Evolutionary conservation across 495 filamentous ascomycete genomes (phyloP).

Genomic region (Xylaria palmicola): DNA sequence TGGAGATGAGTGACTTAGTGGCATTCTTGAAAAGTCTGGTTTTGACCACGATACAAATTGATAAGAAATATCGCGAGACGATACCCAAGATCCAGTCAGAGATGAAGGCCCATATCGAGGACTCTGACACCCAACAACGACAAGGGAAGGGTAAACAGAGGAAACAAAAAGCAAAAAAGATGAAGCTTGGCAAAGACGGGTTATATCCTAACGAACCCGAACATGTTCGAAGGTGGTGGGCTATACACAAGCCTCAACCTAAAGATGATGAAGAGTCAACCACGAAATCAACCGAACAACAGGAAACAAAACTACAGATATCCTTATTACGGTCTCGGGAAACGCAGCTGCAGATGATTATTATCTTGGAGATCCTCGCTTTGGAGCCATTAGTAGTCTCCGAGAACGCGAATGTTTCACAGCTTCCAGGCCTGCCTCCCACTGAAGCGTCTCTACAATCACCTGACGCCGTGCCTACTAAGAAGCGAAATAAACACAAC

Average conservation of each 20-base stretch:
- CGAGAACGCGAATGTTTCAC: conserved; percentile 36
- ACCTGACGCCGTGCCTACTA: conserved; percentile 23
- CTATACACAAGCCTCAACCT: conserved; percentile 41
- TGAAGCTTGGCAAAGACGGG: conserved; percentile 72
- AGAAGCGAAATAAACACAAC: conserved; percentile 45
- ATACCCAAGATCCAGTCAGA: conserved; percentile 66
- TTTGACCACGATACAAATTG: conserved; percentile 70
- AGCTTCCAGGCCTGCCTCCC: conserved; percentile 39
- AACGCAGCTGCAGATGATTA: conserved; percentile 85
- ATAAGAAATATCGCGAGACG: conserved; percentile 83
- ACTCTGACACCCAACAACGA: conserved; percentile 58
- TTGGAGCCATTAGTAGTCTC: conserved; percentile 56
- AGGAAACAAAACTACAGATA: conserved; percentile 56
- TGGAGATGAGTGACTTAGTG: conserved; percentile 60
- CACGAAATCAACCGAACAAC: conserved; percentile 37
- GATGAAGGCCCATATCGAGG: conserved; percentile 54
- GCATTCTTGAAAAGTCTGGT: conserved; percentile 70
- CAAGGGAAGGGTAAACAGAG: conserved; percentile 40
- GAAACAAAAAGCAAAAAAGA: conserved; percentile 64
- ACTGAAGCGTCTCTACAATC: conserved; percentile 13
- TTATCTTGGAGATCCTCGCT: conserved; percentile 84
- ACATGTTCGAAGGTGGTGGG: conserved; percentile 82
- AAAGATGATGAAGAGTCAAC: conserved; percentile 32
- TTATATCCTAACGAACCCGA: conserved; percentile 73
- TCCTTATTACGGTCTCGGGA: conserved; percentile 70